These are phyloP conservation scores for Neurospora tetraspora DNA, from an alignment of 495 filamentous ascomycete genomes.

Conservation along the genomic window DNA sequence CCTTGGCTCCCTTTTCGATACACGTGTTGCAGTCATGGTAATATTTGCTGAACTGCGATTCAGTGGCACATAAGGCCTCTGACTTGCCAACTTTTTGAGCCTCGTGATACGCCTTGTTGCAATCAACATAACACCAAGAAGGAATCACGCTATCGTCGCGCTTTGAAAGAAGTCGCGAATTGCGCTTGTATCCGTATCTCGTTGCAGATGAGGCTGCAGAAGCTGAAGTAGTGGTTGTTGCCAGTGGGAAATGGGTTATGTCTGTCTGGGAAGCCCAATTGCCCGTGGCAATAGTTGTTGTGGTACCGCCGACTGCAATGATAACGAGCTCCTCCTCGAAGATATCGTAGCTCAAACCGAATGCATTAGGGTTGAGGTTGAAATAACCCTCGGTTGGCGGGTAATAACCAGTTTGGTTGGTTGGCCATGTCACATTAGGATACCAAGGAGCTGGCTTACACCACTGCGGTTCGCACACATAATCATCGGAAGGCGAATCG, in stretches of 20 bases:
- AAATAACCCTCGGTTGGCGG: slow-evolving; percentile 48
- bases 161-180: slow-evolving; percentile 13
- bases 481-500: slow-evolving; percentile 41
- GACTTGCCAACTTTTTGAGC: slow-evolving; percentile 37
- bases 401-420: slow-evolving; percentile 36
- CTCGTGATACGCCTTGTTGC: slow-evolving; percentile 42
- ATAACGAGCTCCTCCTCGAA: slow-evolving; percentile 33
- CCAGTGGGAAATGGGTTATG: slow-evolving; percentile 26
- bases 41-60: slow-evolving; percentile 31
- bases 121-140: slow-evolving; percentile 40
- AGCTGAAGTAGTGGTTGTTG: slow-evolving; percentile 6
- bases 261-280: slow-evolving; percentile 36
- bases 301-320: slow-evolving; percentile 9
- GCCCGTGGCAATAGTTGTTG: slow-evolving; percentile 30
- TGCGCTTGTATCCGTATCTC: neutral
- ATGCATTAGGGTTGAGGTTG: slow-evolving; percentile 51
- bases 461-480: slow-evolving; percentile 42
- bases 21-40: slow-evolving; percentile 33
- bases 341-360: slow-evolving; percentile 53
- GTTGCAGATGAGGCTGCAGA: neutral
- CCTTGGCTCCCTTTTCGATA: slow-evolving; percentile 5
- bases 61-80: slow-evolving; percentile 31
- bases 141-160: slow-evolving; percentile 25
- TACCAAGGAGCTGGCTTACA: slow-evolving; percentile 42
- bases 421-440: slow-evolving; percentile 30